A percentile compares a stretch with the other conserved stretches of the same genome.
Conservation (phyloP, 108 stramenopile genomes). For the Pseudonitzschia delicatissima region DNA sequence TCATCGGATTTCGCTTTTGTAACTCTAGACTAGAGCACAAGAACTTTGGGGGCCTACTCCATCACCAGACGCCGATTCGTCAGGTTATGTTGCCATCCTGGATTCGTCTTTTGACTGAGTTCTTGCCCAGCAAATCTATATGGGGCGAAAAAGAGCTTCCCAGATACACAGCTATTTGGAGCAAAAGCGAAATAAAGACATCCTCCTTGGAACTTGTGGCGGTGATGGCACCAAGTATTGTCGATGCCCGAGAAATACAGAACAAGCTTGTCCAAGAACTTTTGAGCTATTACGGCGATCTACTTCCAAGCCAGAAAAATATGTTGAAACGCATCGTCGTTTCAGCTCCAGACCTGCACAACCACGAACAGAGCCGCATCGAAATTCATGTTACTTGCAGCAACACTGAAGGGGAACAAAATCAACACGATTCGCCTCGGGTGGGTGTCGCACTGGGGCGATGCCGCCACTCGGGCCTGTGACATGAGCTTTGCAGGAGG, state of each 20-base stretch:
- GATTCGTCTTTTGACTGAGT: slow-evolving; percentile 6
- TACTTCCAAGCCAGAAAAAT: not conserved
- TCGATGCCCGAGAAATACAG: slow-evolving; percentile 26
- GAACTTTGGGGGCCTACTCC: too few species aligned
- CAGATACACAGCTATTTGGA: not conserved
- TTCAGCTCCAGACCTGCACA: slow-evolving; percentile 6
- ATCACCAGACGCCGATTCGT: not conserved
- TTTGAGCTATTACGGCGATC: slow-evolving; percentile 1
- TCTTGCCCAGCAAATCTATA: slow-evolving; percentile 20
- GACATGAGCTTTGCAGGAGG: slow-evolving; percentile 23
- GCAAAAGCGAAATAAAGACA: too few species aligned
- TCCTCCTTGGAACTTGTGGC: slow-evolving; percentile 18
- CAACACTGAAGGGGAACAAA: not conserved
- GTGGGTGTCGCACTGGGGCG: slow-evolving; percentile 26
- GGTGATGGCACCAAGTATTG: slow-evolving; percentile 7
- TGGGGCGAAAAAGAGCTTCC: slow-evolving; percentile 31
- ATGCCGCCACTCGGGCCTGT: slow-evolving; percentile 25
- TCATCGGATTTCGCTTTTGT: not conserved
- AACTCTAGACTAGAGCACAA: too few species aligned
- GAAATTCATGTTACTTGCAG: not conserved
- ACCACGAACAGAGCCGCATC: slow-evolving; percentile 23
- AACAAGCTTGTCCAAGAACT: slow-evolving; percentile 15
- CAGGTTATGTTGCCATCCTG: slow-evolving; percentile 13
- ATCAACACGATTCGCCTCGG: slow-evolving; percentile 5
- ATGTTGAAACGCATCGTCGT: not conserved